Evolutionary conservation across 352 stramenopile genomes (phyloP).

Genomic region (Globisporangium irregulare): DNA sequence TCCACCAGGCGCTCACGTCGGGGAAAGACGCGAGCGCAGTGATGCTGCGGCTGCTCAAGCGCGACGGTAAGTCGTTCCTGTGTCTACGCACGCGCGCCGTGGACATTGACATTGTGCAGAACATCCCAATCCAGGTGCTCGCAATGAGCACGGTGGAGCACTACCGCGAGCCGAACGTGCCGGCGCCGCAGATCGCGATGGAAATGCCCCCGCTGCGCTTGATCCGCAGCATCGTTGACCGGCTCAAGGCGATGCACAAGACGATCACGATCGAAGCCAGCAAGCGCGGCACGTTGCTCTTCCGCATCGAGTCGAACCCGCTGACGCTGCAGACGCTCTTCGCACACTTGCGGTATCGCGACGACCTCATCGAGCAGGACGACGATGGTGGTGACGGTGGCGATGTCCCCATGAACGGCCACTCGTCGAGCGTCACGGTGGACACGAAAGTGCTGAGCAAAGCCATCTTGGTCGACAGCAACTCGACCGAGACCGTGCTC

Average conservation of each 20-base stretch:
- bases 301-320: constrained; percentile 68
- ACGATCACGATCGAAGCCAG: constrained; percentile 77
- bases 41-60: constrained; percentile 82
- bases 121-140: constrained; percentile 77
- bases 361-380: constrained; percentile 66
- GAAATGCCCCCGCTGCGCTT: constrained; percentile 73
- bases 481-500: constrained; percentile 64
- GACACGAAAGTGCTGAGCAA: constrained; percentile 78
- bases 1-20: constrained; percentile 71
- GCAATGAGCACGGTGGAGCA: constrained; percentile 71
- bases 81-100: constrained; percentile 70
- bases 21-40: constrained; percentile 74
- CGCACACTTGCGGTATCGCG: constrained; percentile 65
- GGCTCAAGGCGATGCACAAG: constrained; percentile 71
- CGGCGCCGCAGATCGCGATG: constrained; percentile 71
- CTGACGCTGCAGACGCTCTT: constrained; percentile 79
- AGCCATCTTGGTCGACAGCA: constrained; percentile 68
- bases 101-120: constrained; percentile 86
- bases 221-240: constrained; percentile 68
- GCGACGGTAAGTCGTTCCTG: constrained; percentile 68
- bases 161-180: constrained; percentile 73
- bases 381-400: constrained; percentile 24
- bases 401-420: constrained; percentile 9
- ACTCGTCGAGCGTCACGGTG: constrained; percentile 63
- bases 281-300: constrained; percentile 55